Base-by-base conservation (phyloP, 306 rosid genomes). In the Fragaria nilgerrensis region DNA sequence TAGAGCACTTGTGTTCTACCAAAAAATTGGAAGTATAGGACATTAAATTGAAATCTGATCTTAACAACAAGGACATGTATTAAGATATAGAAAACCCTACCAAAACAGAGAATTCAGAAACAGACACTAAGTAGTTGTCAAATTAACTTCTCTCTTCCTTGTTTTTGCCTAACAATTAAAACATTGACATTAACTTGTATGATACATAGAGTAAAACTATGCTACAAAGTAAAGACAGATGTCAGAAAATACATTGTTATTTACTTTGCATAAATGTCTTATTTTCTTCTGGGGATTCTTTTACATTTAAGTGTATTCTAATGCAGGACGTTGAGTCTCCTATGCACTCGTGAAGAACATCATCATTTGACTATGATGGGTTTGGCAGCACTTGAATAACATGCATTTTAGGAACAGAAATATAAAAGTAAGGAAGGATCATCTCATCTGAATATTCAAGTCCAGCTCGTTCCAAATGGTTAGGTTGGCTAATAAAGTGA, bases 301-400 rank as follows among this genome's bases (percentile, higher is more conserved):
- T 14, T 9, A 48, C 9, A 29, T 49, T 49, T 71, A 32, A 10
- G 45, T 71, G 47, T 71, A 48, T 17, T 64, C 44, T 36, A 17
- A 19, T 4, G 44, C 63, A 50, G 47, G 12, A 52, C 16, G 52
- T 29, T 20, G 75, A 36, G 47, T 34, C 47, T 17, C 22, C 43
- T 36, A 27, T 71, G 75, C 59, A 71, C 29, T 5, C 19, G 10
- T 27, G 62, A 27, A 17, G 17, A 72, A 7, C 48, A 52, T 19
- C 47, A 72, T 52, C 64, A 72, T 72, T 52, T 72, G 75, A 53
- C 34, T 52, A 32, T 72, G 65, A 72, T 52, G 47, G 76, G n/a
- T 34, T 52, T 52, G 65, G 36, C 44, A 20, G 9, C 75, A 72
- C 61, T 48, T 17, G 61, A 47, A 53, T 49, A 14, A 17, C n/a